Evolutionary conservation across 1,139 yeast genomes (phyloP).

Genomic region (Geotrichum candidum): DNA sequence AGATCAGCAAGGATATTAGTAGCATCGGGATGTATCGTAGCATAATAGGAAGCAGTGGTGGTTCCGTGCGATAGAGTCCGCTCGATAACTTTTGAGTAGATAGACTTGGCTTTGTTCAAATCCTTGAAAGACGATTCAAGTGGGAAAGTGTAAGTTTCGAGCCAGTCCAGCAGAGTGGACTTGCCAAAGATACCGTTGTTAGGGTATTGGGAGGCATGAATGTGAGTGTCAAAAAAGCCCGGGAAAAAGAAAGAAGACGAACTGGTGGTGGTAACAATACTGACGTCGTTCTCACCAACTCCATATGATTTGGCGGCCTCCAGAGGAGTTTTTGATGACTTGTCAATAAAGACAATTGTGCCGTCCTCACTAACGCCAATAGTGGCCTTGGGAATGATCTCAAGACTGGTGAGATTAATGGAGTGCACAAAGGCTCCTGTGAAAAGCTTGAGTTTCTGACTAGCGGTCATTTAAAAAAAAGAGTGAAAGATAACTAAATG

Average conservation of each 20-base stretch:
- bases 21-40: slow-evolving; percentile 75
- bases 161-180: slow-evolving; percentile 82
- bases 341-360: slow-evolving; percentile 41
- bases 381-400: slow-evolving; percentile 45
- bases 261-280: slow-evolving; percentile 21
- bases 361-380: slow-evolving; percentile 52
- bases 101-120: slow-evolving; percentile 47
- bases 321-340: slow-evolving; percentile 17
- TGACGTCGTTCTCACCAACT: slow-evolving; percentile 18
- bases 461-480: slow-evolving; percentile 3
- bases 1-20: slow-evolving; percentile 71
- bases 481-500: background rate
- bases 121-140: slow-evolving; percentile 60
- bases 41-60: slow-evolving; percentile 86
- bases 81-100: slow-evolving; percentile 59
- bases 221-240: slow-evolving; percentile 91
- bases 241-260: slow-evolving; percentile 61
- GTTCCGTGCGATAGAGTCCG: slow-evolving; percentile 76
- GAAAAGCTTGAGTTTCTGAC: slow-evolving; percentile 30
- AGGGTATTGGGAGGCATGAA: slow-evolving; percentile 96
- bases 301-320: slow-evolving; percentile 24
- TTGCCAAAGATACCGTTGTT: slow-evolving; percentile 86
- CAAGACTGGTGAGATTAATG: slow-evolving; percentile 43
- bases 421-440: slow-evolving; percentile 57
- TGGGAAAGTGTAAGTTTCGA: slow-evolving; percentile 80